phyloP scores from a whole-genome alignment of 345 rosid genomes.

The Camelina sativa region DNA sequence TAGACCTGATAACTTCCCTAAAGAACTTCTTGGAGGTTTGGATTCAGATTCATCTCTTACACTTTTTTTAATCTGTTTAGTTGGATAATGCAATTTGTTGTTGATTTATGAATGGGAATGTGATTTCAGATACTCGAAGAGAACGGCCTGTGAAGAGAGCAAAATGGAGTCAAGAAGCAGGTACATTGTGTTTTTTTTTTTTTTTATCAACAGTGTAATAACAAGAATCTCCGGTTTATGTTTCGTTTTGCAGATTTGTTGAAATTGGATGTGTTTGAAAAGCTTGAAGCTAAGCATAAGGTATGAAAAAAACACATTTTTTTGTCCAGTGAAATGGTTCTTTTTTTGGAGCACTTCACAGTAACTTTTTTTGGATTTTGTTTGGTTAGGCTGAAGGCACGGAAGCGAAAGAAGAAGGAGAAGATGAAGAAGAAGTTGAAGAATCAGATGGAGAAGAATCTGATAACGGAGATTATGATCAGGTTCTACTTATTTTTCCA shows the following conservation, averaged over 20 bases:
- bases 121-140: constrained; percentile 35
- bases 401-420: constrained; percentile 32
- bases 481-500: constrained; percentile 22
- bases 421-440: constrained; percentile 25
- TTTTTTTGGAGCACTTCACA: background rate
- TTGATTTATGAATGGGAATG: background rate
- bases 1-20: constrained; percentile 47
- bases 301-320: background rate
- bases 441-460: constrained; percentile 35
- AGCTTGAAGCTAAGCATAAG: constrained; percentile 39
- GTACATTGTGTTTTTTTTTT: constrained; percentile 5
- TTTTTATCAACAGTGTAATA: background rate
- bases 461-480: constrained; percentile 36
- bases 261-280: constrained; percentile 40
- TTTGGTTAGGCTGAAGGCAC: constrained; percentile 40
- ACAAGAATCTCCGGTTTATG: background rate
- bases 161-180: constrained; percentile 39
- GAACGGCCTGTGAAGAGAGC: constrained; percentile 39
- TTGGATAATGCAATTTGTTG: background rate
- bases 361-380: background rate
- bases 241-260: constrained; percentile 17
- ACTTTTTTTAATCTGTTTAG: no score
- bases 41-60: no score
- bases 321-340: background rate
- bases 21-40: constrained; percentile 46